Evolutionary conservation across 2,329 filamentous ascomycete genomes (phyloP), one percentile per base, ranked within the genome.

Genomic region (Fusarium concolor): DNA sequence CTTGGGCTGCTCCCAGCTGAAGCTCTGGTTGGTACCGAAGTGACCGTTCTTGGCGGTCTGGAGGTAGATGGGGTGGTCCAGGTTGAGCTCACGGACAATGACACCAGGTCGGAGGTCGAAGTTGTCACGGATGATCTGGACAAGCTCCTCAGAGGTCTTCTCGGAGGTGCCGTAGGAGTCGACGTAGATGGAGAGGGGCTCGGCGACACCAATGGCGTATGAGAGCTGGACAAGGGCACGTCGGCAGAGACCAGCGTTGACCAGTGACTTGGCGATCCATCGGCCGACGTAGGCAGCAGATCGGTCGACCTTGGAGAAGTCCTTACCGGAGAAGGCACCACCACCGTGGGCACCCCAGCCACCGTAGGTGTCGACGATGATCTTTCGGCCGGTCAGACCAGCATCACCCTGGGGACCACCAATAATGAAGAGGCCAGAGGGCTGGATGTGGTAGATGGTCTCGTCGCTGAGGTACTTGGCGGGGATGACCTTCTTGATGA

Each of bases 311-410:
- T 99, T 99, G 89, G 94, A 97, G 90, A 97, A 99, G 83, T 99
- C 96, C 91, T 99, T 99, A 79, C 96, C 96, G 77, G 96, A 98
- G 92, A 99, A 99, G 82, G 96, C 96, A 91, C 96, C 96, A 87
- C 96, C 96, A 88, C 96, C 96, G 88, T 99, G 96, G 76, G 96
- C 96, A 86, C 96, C 96, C 96, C 96, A 98, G 78, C 96, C 96
- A 87, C 96, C 96, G 86, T 99, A 99, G 82, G 96, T 98, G 86
- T 99, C 96, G 81, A 99, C 96, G 74, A 97, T 90, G 89, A 99
- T 99, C 91, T 99, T 99, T 79, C 96, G 94, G 82, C 96, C 96
- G 71, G 96, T 99, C 72, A 99, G 89, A 89, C 96, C 96, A 77
- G 96, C 96, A 77, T 99, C 96, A 89, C 96, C 96, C 87, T 99